Percentiles rank a stretch among this genome's conserved stretches.
These are phyloP conservation scores for Teunomyces panamensis DNA, from an alignment of 805 yeast species.

Conservation along the genomic window DNA sequence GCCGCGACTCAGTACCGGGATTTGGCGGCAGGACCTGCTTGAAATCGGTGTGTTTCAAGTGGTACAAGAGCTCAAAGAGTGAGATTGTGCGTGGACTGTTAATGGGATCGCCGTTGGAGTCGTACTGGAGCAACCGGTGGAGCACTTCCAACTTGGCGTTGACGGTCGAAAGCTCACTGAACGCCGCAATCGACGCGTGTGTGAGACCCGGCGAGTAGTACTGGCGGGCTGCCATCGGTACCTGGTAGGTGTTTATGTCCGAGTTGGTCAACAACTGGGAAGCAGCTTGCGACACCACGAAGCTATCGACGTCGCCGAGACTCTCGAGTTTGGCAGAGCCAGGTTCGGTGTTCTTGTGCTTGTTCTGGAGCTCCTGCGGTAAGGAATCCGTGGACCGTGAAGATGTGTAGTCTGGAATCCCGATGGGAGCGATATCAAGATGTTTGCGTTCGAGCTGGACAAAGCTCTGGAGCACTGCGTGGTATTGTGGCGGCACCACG, in stretches of 20 bases:
- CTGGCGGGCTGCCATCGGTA: conserved; percentile 34
- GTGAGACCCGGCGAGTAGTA: conserved; percentile 34
- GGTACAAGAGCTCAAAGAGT: conserved; percentile 30
- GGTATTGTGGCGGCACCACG: conserved; percentile 42
- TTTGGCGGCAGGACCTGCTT: background rate
- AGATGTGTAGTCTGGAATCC: conserved; percentile 30
- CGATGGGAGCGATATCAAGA: conserved; percentile 35
- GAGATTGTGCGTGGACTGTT: conserved; percentile 32
- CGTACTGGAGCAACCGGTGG: conserved; percentile 45
- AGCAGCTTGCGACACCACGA: conserved; percentile 33
- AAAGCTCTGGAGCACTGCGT: conserved; percentile 14
- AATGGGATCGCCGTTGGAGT: conserved; percentile 27
- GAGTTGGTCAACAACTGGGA: conserved; percentile 32
- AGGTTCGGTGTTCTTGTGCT: conserved; percentile 8
- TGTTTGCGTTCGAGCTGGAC: conserved; percentile 30
- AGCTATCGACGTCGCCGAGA: conserved; percentile 14
- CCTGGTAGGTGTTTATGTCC: conserved; percentile 34
- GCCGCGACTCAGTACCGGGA: background rate
- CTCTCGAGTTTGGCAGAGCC: background rate
- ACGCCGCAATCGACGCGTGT: conserved; percentile 38
- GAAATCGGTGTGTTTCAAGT: conserved; percentile 4
- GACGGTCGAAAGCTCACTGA: conserved; percentile 37
- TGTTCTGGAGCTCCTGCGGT: conserved; percentile 16
- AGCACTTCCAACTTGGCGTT: conserved; percentile 43
- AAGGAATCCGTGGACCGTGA: conserved; percentile 20